phyloP scores from a whole-genome alignment of 805 yeast species.

The Blastobotrys chiropterorum region DNA sequence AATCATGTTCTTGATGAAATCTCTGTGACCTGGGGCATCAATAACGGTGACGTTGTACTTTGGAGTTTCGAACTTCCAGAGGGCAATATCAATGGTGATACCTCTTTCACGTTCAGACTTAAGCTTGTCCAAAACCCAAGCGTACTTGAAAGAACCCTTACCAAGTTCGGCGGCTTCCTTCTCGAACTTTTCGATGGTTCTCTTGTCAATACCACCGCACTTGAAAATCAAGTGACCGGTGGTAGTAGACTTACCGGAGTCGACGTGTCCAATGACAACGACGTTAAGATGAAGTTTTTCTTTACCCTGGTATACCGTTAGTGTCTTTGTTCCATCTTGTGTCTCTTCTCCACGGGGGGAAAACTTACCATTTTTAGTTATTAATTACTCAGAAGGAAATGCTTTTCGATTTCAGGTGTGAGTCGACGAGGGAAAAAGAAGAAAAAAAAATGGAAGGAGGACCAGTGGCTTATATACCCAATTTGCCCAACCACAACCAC shows the following conservation, averaged over 20 bases:
- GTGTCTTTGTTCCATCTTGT: background rate
- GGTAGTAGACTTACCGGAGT: slow-evolving; percentile 97
- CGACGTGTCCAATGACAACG: slow-evolving; percentile 99
- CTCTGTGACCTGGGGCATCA: slow-evolving; percentile 96
- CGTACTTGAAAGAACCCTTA: slow-evolving; percentile 96
- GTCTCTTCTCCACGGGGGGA: background rate
- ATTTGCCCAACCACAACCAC: slow-evolving; percentile 5
- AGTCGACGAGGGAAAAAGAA: slow-evolving; percentile 33
- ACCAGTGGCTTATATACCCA: slow-evolving; percentile 13
- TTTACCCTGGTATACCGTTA: slow-evolving; percentile 56
- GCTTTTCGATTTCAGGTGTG: slow-evolving; percentile 37
- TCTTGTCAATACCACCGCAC: slow-evolving; percentile 98
- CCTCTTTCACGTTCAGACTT: slow-evolving; percentile 97
- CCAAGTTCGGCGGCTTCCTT: slow-evolving; percentile 97
- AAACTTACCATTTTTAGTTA: slow-evolving; percentile 27
- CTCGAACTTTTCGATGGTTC: slow-evolving; percentile 97
- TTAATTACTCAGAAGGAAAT: slow-evolving; percentile 34
- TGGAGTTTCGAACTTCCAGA: slow-evolving; percentile 90
- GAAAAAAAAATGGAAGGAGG: slow-evolving; percentile 17
- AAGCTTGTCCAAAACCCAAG: slow-evolving; percentile 93
- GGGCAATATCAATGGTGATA: slow-evolving; percentile 91
- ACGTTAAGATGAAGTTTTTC: slow-evolving; percentile 98
- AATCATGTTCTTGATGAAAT: slow-evolving; percentile 93
- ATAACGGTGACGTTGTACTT: slow-evolving; percentile 85
- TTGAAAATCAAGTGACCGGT: slow-evolving; percentile 98